Conservation (phyloP, 139 green algal species). For the Gonium pectorale region DNA sequence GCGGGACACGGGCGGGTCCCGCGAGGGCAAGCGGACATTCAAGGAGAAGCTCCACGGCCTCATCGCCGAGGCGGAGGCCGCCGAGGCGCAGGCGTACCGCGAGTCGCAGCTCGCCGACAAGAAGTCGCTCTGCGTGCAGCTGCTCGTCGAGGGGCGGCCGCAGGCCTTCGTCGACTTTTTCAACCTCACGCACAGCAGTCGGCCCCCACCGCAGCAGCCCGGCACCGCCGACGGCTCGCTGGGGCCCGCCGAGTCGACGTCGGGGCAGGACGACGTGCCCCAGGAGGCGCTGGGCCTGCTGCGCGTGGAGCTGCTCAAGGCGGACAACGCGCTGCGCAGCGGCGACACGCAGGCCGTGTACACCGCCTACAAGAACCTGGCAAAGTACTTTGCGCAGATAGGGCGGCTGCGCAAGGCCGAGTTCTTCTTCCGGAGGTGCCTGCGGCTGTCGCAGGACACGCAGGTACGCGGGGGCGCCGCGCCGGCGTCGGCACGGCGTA, state of each 20-base stretch:
- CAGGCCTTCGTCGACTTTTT: constrained; percentile 75
- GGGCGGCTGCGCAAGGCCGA: constrained; percentile 56
- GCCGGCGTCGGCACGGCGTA: too few species aligned
- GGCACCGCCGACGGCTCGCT: neutral
- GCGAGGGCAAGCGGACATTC: constrained; percentile 53
- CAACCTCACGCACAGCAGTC: constrained; percentile 49
- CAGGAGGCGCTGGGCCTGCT: constrained; percentile 59
- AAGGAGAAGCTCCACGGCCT: constrained; percentile 60
- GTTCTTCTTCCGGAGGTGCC: constrained; percentile 65
- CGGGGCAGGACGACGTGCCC: constrained; percentile 43
- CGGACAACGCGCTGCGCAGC: constrained; percentile 43
- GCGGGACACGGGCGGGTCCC: constrained; percentile 8
- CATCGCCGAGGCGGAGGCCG: constrained; percentile 43
- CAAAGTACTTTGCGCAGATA: constrained; percentile 64
- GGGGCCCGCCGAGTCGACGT: constrained; percentile 24
- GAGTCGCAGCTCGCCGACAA: constrained; percentile 58
- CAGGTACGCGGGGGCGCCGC: neutral
- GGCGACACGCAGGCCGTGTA: constrained; percentile 52
- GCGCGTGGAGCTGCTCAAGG: constrained; percentile 60
- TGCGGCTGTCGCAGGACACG: constrained; percentile 47
- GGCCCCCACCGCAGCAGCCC: too few species aligned
- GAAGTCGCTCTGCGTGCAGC: constrained; percentile 54
- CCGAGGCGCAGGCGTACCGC: constrained; percentile 38
- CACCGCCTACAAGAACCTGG: constrained; percentile 56
- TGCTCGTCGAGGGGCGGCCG: constrained; percentile 66